Evolutionary conservation across 164 flowering plant species (phyloP), one percentile per base, ranked within the genome.

Genomic region (Aristolochia fimbriata): DNA sequence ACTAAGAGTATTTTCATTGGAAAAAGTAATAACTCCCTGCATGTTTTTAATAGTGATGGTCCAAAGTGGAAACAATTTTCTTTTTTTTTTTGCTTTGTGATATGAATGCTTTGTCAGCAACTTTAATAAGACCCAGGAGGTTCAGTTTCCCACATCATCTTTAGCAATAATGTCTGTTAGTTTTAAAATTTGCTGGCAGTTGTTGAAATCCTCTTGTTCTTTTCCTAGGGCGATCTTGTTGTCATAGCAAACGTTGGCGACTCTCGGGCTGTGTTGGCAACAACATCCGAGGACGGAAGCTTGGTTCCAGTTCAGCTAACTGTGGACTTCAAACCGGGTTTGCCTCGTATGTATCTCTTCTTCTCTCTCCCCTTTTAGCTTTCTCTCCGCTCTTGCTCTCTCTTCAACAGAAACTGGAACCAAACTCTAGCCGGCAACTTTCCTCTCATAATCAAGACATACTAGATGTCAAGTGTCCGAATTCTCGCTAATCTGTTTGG

Each of bases 241-340:
- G 21, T 78, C 21, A 59, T 91, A 50, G 93, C 96, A 27, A 91
- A 88, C 64, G 86, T 91, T 41, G 97, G 97, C 4, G 97, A 91
- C 61, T 91, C 97, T 19, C 86, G 97, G 17, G 97, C 97, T 50
- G 96, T 91, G 33, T 66, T 91, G 49, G 97, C 80, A 19, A 83
- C 89, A 15, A 75, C 78, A 49, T 81, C 85, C 52, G 91, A 84
- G 33, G 97, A 83, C 69, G 97, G 91, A 57, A 80, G 68, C 68
- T 71, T 91, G 73, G 76, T 71, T 4, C 66, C 96, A 15, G 78
- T 79, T 66, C 96, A 88, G 71, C 91, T 91, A 1, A 84, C 97
- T 1, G 63, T 76, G 13, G 97, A 91, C 68, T 81, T 80, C 72
- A 91, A 91, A 62, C 97, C 97, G 37, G 80, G 81, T 75, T 66